Conservation (phyloP, 1,139 yeast genomes). For the Arxiozyma heterogenica region DNA sequence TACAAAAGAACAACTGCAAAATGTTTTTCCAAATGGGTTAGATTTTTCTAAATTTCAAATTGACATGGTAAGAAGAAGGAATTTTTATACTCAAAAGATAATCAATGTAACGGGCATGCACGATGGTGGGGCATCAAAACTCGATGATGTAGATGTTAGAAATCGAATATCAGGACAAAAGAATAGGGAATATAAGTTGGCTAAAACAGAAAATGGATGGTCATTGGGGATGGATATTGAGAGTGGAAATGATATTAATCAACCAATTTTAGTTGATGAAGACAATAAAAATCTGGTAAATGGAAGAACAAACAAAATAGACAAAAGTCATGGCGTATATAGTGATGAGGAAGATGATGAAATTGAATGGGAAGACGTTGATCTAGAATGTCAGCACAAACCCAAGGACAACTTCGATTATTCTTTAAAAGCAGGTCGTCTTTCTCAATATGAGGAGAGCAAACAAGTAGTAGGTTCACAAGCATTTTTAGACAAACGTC, state of each 20-base stretch:
- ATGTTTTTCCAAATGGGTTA: constrained; percentile 72
- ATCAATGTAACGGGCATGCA: constrained; percentile 83
- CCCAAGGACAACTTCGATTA: constrained; percentile 27
- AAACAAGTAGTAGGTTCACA: constrained; percentile 21
- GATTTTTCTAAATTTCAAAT: constrained; percentile 92
- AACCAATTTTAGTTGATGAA: constrained; percentile 41
- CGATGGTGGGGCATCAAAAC: constrained; percentile 40
- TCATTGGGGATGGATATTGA: constrained; percentile 54
- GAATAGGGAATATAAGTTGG: constrained; percentile 65
- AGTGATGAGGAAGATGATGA: constrained; percentile 30
- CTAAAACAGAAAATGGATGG: constrained; percentile 81
- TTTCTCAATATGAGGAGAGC: constrained; percentile 25
- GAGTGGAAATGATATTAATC: constrained; percentile 34
- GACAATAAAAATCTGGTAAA: neutral
- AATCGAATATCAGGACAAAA: constrained; percentile 79
- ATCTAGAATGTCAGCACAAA: constrained; percentile 26
- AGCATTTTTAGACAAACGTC: constrained; percentile 26
- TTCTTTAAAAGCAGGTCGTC: constrained; percentile 34
- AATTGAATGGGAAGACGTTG: constrained; percentile 58
- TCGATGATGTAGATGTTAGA: constrained; percentile 20
- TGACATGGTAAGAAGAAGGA: constrained; percentile 84
- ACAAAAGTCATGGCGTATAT: constrained; percentile 24
- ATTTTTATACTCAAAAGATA: constrained; percentile 76
- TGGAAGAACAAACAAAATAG: constrained; percentile 3
- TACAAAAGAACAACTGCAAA: constrained; percentile 73